phyloP scores from a whole-genome alignment of 768 basidiomycete genomes.

The Amanita inopinata region DNA sequence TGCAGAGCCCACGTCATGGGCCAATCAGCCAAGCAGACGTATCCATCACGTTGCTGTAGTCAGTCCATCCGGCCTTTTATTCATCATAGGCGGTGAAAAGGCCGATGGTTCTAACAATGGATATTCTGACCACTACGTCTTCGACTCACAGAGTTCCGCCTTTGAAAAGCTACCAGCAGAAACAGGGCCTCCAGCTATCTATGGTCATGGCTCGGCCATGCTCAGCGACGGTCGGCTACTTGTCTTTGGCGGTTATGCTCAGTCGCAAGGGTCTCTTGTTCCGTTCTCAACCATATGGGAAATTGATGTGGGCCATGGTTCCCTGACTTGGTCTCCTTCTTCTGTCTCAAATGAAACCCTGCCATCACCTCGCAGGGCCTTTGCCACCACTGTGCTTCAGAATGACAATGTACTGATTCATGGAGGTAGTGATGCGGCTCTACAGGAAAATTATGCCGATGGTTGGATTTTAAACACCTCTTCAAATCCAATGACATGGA shows the following conservation, averaged over 20 bases:
- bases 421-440: constrained; percentile 58
- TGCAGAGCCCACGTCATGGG: constrained; percentile 43
- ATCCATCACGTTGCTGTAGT: constrained; percentile 64
- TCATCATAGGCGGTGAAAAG: constrained; percentile 71
- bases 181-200: constrained; percentile 55
- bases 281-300: constrained; percentile 53
- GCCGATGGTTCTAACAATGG: constrained; percentile 66
- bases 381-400: constrained; percentile 41
- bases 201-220: constrained; percentile 65
- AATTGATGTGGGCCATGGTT: constrained; percentile 44
- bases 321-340: constrained; percentile 40
- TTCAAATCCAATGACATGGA: constrained; percentile 53
- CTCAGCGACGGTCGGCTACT: constrained; percentile 60
- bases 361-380: constrained; percentile 54
- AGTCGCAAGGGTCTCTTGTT: constrained; percentile 34
- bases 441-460: constrained; percentile 46
- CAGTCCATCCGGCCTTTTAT: constrained; percentile 39
- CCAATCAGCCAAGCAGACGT: constrained; percentile 58
- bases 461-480: constrained; percentile 65
- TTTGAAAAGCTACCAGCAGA: constrained; percentile 49
- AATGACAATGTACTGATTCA: constrained; percentile 60
- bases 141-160: constrained; percentile 35
- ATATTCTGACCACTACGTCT: constrained; percentile 57
- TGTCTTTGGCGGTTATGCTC: constrained; percentile 65
- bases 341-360: constrained; percentile 28